Conservation (phyloP, 1,284 basidiomycete species). For the Cryptococcus wingfieldii region DNA sequence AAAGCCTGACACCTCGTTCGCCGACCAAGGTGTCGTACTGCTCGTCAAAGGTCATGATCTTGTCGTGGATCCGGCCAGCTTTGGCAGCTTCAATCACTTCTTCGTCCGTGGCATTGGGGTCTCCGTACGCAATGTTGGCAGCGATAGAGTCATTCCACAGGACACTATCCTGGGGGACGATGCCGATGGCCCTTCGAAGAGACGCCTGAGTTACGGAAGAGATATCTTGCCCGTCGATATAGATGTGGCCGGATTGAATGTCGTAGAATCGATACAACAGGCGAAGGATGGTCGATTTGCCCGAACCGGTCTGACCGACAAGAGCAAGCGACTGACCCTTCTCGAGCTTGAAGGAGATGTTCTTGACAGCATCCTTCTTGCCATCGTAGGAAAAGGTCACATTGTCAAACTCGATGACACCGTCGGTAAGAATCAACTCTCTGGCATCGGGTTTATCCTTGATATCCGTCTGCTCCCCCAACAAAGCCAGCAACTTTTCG, state of each 20-base stretch:
- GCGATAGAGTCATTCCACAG: slow-evolving; percentile 92
- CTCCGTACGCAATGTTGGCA: slow-evolving; percentile 91
- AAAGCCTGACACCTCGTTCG: slow-evolving; percentile 94
- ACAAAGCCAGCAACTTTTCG: slow-evolving; percentile 90
- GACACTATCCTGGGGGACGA: slow-evolving; percentile 96
- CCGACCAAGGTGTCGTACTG: slow-evolving; percentile 86
- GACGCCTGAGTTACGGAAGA: slow-evolving; percentile 67
- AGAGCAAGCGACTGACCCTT: slow-evolving; percentile 94
- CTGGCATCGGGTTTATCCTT: slow-evolving; percentile 67
- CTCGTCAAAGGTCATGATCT: slow-evolving; percentile 74
- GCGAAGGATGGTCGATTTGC: slow-evolving; percentile 92
- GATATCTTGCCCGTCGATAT: slow-evolving; percentile 75
- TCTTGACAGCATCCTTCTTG: slow-evolving; percentile 78
- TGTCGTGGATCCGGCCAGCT: slow-evolving; percentile 80
- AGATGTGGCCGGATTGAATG: slow-evolving; percentile 71
- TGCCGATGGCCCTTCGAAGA: slow-evolving; percentile 76
- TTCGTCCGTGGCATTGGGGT: slow-evolving; percentile 77
- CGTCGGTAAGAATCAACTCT: slow-evolving; percentile 69
- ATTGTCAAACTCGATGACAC: slow-evolving; percentile 88
- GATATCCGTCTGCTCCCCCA: slow-evolving; percentile 72
- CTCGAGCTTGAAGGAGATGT: slow-evolving; percentile 83
- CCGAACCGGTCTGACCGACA: slow-evolving; percentile 92
- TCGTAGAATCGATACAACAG: slow-evolving; percentile 94
- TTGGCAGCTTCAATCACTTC: slow-evolving; percentile 79
- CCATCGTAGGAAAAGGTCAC: slow-evolving; percentile 88